Base-by-base conservation (phyloP, 1,139 yeast genomes). In the Hyphopichia pseudoburtonii region DNA sequence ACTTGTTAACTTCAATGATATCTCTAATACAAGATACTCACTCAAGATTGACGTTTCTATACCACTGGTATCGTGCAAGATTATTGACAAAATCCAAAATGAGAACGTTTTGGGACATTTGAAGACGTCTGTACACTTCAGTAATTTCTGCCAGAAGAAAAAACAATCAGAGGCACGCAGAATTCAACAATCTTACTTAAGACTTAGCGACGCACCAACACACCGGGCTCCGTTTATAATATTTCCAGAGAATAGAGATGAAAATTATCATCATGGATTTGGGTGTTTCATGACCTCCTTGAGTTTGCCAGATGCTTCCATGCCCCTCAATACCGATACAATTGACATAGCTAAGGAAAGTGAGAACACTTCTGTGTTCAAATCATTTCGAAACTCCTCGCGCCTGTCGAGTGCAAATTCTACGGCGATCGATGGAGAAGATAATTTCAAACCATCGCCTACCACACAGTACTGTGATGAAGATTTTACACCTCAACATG, bases 191-290 rank as follows among this genome's bases (percentile, higher is more conserved):
- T 67, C 68, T 5, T 95, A 86, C 56, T 64, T 89, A 2, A 64
- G 77, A 17, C 49, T 67, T 10, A 86, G 86, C 51, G 98, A 92
- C 64, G 86, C 87, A 0, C 90, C 96, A 0, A 88, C 78, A 47
- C 94, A 86, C 48, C 64, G 98, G 37, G 67, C 80, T 17, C 82
- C 95, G 0, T 89, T 88, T 52, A 57, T 90, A 26, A 59, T 90
- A 14, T 74, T 75, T 8, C 70, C 69, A 10, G 70, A 73, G 15
- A 61, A 65, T 15, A 68, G 80, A 39, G 70, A 72, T 36, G 54
- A 60, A 0, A 52, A 53, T 2, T 86, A 83, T 49, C 56, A 64
- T 11, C 63, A 66, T 17, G 66, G 73, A 2, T 67, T 59, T 47
- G 80, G 83, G 0, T 63, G 78, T n/a, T 70, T 82, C 12, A 58